phyloP scores from a whole-genome alignment of 176 grass and related monocot genomes.

The Dactylis glomerata region DNA sequence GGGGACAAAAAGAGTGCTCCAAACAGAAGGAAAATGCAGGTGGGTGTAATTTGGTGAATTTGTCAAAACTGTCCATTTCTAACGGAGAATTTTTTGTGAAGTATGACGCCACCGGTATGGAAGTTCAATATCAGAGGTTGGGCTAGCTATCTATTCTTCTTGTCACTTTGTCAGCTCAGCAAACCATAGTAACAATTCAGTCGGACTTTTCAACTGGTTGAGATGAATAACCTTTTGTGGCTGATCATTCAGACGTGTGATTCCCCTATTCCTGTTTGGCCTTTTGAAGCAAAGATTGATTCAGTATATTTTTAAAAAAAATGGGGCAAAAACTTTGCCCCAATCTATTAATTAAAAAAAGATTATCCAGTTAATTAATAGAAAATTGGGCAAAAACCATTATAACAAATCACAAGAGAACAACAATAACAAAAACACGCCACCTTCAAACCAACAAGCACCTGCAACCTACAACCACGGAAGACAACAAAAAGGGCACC shows the following conservation, averaged over 20 bases:
- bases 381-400: no score
- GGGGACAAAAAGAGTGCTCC: neutral
- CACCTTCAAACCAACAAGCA: no score
- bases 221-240: neutral
- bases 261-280: neutral
- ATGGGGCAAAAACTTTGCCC: no score
- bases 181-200: neutral
- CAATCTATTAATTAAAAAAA: no score
- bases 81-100: neutral
- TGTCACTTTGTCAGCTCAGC: slow-evolving; percentile 13
- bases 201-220: neutral
- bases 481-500: no score
- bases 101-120: neutral
- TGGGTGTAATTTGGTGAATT: neutral
- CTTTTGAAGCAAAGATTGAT: neutral
- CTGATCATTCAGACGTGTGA: neutral
- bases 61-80: neutral
- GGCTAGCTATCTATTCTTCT: neutral
- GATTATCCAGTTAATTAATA: no score
- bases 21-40: no score
- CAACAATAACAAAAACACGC: no score
- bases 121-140: neutral
- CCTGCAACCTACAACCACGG: no score
- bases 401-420: no score
- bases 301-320: no score